Evolutionary conservation across 306 rosid genomes (phyloP), one percentile per base, ranked within the genome.

Genomic region (Trifolium fragiferum): DNA sequence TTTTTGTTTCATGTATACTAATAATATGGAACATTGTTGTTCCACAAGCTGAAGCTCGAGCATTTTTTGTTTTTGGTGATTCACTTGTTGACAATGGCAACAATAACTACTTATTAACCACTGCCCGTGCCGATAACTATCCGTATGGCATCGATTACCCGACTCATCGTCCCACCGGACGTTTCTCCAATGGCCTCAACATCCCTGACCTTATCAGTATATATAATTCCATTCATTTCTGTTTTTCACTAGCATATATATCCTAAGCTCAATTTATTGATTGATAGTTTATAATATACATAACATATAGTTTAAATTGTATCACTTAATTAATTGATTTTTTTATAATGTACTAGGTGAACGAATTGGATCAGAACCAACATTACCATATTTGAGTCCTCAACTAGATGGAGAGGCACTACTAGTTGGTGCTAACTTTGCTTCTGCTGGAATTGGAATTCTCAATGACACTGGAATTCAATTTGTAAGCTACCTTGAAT

Each of bases 401-500:
- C 16, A 50, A 35, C 92, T 92, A 1, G 21, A 38, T 1, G 94
- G 92, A 67, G 72, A 90, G 57, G 70, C 16, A 0, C 81, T 92
- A 11, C 91, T 92, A 0, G 86, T 84, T 6, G 98, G 98, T 19
- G 98, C 98, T 41, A 92, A 92, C 79, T 90, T 90, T 62, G 98
- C 98, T 62, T 92, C 98, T 23, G 98, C 98, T 19, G 98, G 98
- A 64, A 88, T 92, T 53, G 98, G 98, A 78, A 90, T 92, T 68
- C 96, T 92, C 50, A 92, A 92, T 38, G 98, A 92, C 84, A 92
- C 98, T 3, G 98, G 98, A 78, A 0, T 92, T 78, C 98, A 92
- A 74, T 92, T 92, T 87, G 98, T 92, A 77, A 83, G 87, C 3
- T 44, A 49, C 14, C 14, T 15, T 15, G 14, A 11, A 15, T 30